Percentiles rank a stretch among this genome's conserved stretches.
Conservation (phyloP, 164 flowering plant genomes). For the Berberis vulgaris region DNA sequence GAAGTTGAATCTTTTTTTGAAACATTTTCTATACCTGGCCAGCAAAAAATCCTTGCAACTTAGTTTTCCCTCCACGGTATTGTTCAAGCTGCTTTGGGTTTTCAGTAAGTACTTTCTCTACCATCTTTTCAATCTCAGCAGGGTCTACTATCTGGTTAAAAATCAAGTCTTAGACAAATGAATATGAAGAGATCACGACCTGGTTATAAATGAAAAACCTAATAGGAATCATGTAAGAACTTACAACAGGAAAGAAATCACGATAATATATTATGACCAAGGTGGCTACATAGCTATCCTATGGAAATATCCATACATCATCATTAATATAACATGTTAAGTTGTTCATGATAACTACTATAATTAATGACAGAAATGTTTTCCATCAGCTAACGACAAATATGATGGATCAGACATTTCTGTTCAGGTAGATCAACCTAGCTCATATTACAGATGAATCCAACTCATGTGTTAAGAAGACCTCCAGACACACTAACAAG, state of each 20-base stretch:
- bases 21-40: constrained; percentile 57
- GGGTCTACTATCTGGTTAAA: constrained; percentile 68
- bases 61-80: constrained; percentile 88
- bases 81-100: constrained; percentile 88
- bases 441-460: too few species aligned
- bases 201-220: too few species aligned
- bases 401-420: too few species aligned
- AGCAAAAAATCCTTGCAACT: constrained; percentile 82
- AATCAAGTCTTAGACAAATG: not conserved
- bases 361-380: too few species aligned
- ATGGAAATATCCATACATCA: not conserved
- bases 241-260: too few species aligned
- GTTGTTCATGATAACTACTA: too few species aligned
- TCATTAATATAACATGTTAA: too few species aligned
- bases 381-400: too few species aligned
- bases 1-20: too few species aligned
- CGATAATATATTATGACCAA: not conserved
- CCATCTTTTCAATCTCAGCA: constrained; percentile 63
- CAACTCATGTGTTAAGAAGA: too few species aligned
- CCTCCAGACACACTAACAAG: too few species aligned
- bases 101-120: constrained; percentile 60
- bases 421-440: too few species aligned
- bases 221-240: not conserved
- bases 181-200: not conserved
- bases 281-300: not conserved